Percentiles rank a stretch among this genome's conserved stretches.
phyloP scores from a whole-genome alignment of 164 flowering plant genomes.

The Pachysandra terminalis region DNA sequence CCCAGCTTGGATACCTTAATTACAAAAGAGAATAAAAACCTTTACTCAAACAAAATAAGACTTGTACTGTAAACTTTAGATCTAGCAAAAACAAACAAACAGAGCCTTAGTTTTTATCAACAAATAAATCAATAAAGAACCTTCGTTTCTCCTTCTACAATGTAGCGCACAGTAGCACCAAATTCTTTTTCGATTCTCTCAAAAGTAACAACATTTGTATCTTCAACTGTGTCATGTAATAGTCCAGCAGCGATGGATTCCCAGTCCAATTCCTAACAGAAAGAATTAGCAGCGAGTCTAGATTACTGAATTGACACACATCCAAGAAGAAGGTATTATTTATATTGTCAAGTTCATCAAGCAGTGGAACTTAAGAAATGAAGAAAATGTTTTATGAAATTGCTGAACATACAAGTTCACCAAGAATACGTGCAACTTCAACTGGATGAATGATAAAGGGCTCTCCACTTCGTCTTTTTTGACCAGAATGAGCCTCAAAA shows the following conservation, averaged over 20 bases:
- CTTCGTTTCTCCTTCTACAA: slow-evolving; percentile 99
- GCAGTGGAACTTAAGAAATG: not conserved
- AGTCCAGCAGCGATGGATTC: slow-evolving; percentile 96
- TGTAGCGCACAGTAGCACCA: slow-evolving; percentile 85
- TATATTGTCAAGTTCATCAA: not conserved
- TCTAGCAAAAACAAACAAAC: not conserved
- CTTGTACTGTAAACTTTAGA: not conserved
- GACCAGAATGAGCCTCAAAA: slow-evolving; percentile 98
- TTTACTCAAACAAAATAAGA: slow-evolving; percentile 1
- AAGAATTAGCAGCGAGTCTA: slow-evolving; percentile 5
- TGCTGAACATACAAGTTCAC: slow-evolving; percentile 77
- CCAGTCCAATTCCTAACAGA: slow-evolving; percentile 93
- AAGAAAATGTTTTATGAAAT: not conserved
- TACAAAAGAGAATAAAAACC: slow-evolving; percentile 7
- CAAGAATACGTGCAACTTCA: slow-evolving; percentile 97
- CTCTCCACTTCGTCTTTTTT: slow-evolving; percentile 97
- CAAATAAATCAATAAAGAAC: slow-evolving; percentile 28
- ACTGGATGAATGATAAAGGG: slow-evolving; percentile 99
- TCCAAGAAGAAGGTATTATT: too few relatives aligned
- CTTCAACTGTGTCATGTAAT: slow-evolving; percentile 99
- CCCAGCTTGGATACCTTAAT: slow-evolving; percentile 94
- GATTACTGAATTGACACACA: not conserved
- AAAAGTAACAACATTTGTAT: slow-evolving; percentile 88
- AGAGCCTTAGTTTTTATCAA: not conserved
- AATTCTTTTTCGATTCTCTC: slow-evolving; percentile 92